Percentiles rank a stretch among this genome's conserved stretches.
Conservation (phyloP, 2,329 filamentous ascomycete genomes). For the Ceratocystis destructans region DNA sequence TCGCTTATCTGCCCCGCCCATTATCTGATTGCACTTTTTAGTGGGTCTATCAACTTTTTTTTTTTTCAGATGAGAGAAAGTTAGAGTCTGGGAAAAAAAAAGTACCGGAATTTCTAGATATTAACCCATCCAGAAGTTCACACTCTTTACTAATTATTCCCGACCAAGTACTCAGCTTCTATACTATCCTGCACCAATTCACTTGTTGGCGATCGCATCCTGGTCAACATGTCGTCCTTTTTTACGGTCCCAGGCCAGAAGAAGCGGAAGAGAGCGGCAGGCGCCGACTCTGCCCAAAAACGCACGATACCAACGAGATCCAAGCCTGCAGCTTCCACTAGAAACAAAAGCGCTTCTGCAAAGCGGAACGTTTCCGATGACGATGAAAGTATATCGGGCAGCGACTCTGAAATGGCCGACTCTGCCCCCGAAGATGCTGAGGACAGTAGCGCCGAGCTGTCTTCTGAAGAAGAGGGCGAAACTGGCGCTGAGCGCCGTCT, state of each 20-base stretch:
- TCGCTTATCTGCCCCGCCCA: slow-evolving; percentile 19
- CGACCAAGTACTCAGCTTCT: not conserved
- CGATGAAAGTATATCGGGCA: slow-evolving; percentile 75
- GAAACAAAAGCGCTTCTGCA: slow-evolving; percentile 3
- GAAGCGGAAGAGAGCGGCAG: slow-evolving; percentile 66
- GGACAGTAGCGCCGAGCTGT: slow-evolving; percentile 29
- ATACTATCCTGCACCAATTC: not conserved
- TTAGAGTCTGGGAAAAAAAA: slow-evolving; percentile 21
- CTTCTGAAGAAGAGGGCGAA: slow-evolving; percentile 65
- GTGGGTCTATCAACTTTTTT: slow-evolving; percentile 18
- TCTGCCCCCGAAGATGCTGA: slow-evolving; percentile 33
- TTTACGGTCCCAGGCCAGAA: slow-evolving; percentile 81
- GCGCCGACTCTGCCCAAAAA: slow-evolving; percentile 30
- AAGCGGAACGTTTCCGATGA: slow-evolving; percentile 26
- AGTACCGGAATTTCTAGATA: not conserved
- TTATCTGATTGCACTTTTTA: slow-evolving; percentile 18
- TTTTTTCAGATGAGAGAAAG: slow-evolving; percentile 16
- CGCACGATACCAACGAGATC: slow-evolving; percentile 15
- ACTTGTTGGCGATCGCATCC: not conserved
- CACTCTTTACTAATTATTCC: not conserved
- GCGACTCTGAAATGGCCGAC: slow-evolving; percentile 43
- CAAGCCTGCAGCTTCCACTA: slow-evolving; percentile 7
- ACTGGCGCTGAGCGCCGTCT: slow-evolving; percentile 80
- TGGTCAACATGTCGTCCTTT: slow-evolving; percentile 68
- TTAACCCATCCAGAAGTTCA: not conserved